Evolutionary conservation across 371 early-diverging fungal species (phyloP).

Genomic region (Zopfochytrium polystomum): DNA sequence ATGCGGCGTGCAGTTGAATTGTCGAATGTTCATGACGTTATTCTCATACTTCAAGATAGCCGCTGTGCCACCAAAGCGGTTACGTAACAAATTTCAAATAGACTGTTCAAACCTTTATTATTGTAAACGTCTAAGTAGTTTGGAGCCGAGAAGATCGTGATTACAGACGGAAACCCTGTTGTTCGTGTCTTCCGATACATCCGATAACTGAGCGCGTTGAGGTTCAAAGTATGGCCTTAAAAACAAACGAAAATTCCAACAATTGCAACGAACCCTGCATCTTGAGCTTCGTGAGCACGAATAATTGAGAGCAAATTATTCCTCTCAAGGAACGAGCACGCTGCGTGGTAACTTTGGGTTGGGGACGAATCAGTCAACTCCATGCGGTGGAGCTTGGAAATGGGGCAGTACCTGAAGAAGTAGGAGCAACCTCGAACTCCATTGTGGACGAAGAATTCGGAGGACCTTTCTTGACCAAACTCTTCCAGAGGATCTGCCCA

Average conservation of each 20-base stretch:
- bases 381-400: no score
- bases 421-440: constrained; percentile 93
- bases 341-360: no score
- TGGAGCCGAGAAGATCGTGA: no score
- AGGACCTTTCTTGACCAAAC: constrained; percentile 85
- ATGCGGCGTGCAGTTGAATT: constrained; percentile 78
- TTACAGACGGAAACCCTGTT: no score
- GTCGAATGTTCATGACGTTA: constrained; percentile 94
- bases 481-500: constrained; percentile 98
- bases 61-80: constrained; percentile 95
- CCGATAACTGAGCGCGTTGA: constrained; percentile 55
- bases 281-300: constrained; percentile 98
- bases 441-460: constrained; percentile 82
- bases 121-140: constrained; percentile 93
- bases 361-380: no score
- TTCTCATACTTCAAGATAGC: constrained; percentile 95
- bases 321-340: constrained; percentile 86
- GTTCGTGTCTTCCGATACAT: constrained; percentile 92
- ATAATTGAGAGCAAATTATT: constrained; percentile 92
- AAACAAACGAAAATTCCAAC: not conserved
- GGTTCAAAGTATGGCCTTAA: not conserved
- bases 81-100: constrained; percentile 95
- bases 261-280: constrained; percentile 67
- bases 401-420: constrained; percentile 80
- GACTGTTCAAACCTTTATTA: no score